Base-by-base conservation (phyloP, 179 eudicot species). In the Beta corolliflora region DNA sequence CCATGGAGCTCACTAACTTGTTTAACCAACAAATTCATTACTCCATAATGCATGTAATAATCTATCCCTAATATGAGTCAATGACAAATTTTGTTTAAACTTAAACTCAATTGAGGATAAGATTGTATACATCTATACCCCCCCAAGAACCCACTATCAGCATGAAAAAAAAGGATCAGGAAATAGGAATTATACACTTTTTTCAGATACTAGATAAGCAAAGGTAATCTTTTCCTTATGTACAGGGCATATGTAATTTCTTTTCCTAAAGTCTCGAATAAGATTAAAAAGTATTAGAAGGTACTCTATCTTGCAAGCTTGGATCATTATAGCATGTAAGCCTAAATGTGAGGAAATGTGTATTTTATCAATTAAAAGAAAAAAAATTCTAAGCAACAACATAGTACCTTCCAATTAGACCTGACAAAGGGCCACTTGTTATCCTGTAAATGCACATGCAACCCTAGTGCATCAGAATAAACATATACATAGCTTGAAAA, bases 351-450 rank as follows among this genome's bases (percentile, higher is more conserved):
- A 72, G 23, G n/a, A 12, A 16, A 54, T 25, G 9, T n/a, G 5
- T 71, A 59, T 71, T 25, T 9, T 9, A 7, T 14, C 16, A 21
- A 19, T 0, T 71, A 11, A 18, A 13, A 6, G 8, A 46, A 25
- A 58, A 31, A 46, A 7, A 45, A 8, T 45, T 29, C 68, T 81
- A 46, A 71, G 53, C n/a, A 29, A 19, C 68, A 54, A 68, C 78
- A 78, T 1, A 50, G 45, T 90, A 94, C 99, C 99, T 97, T 84
- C 99, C 99, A 68, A 97, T 97, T 41, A 97, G 78, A 90, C 99
- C 99, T 60, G 99, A 96, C 59, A 97, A 86, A 59, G 99, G 97
- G 84, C 99, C 98, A 86, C 91, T 93, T 82, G 98, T 92, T 77
- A 97, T 97, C 94, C 99, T 97, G 88, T 77, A 88, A 82, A 77